Conservation (phyloP, 495 filamentous ascomycete genomes). For the Daldinia loculata region DNA sequence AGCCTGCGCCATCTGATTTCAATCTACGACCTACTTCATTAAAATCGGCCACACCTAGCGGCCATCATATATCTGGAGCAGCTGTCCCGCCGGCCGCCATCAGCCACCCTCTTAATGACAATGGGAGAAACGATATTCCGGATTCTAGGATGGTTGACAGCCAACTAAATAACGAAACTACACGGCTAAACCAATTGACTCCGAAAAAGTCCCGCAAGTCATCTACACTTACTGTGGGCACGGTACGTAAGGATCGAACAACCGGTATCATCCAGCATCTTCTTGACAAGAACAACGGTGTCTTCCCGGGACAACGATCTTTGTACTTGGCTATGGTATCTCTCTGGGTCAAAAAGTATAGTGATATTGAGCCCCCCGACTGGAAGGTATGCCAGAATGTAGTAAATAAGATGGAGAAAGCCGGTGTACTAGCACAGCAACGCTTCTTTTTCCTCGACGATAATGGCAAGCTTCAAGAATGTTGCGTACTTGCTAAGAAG, state of each 20-base stretch:
- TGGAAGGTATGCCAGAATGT: constrained; percentile 55
- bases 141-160: not conserved
- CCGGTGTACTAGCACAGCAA: constrained; percentile 65
- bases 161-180: not conserved
- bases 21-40: constrained; percentile 1
- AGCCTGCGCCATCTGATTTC: not conserved
- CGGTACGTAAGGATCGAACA: constrained; percentile 39
- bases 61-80: not conserved
- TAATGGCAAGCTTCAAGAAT: constrained; percentile 39
- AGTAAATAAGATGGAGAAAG: constrained; percentile 68
- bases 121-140: not conserved
- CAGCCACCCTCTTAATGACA: not conserved
- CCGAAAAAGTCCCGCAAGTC: constrained; percentile 16
- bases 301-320: constrained; percentile 77
- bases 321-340: constrained; percentile 75
- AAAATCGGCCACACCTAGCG: not conserved
- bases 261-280: constrained; percentile 75
- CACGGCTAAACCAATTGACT: not conserved
- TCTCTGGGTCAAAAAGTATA: constrained; percentile 67
- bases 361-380: constrained; percentile 54
- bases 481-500: constrained; percentile 37
- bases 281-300: constrained; percentile 71
- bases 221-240: constrained; percentile 33
- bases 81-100: not conserved
- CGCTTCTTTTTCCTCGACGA: constrained; percentile 67